phyloP scores from a whole-genome alignment of 78 protist genomes.

The Chrysochromulina parva region DNA sequence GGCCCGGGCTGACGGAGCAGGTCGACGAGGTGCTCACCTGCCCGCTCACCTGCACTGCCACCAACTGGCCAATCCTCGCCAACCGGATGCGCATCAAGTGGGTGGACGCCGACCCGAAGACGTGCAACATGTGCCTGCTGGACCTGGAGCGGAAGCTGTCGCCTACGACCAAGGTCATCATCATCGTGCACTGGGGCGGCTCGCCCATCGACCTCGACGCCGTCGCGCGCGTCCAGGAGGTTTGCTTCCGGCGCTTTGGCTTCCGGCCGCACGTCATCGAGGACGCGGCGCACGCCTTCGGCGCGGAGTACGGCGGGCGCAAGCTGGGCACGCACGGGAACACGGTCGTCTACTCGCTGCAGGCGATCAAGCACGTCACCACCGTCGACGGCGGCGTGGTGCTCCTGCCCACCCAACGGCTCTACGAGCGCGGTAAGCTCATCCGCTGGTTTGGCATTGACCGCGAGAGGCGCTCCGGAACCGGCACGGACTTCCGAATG shows the following conservation, averaged over 20 bases:
- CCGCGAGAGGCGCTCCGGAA: background rate
- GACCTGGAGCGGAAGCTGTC: background rate
- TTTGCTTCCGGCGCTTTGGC: background rate
- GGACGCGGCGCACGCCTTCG: constrained; percentile 4
- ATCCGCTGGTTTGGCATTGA: constrained; percentile 1
- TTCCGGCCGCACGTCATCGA: background rate
- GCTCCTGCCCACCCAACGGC: background rate
- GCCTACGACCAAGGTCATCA: constrained; percentile 8
- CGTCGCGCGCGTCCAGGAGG: background rate
- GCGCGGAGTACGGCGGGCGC: background rate
- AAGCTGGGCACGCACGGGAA: background rate
- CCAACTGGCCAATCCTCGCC: constrained; percentile 25
- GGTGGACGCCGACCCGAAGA: constrained; percentile 6
- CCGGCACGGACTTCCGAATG: background rate
- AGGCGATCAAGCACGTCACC: constrained; percentile 2
- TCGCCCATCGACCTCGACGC: background rate
- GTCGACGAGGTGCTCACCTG: constrained; percentile 19
- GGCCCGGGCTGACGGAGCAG: background rate
- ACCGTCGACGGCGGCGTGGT: background rate
- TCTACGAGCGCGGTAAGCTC: background rate
- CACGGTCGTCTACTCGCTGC: background rate
- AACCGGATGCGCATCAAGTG: constrained; percentile 5
- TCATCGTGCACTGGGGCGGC: constrained; percentile 4
- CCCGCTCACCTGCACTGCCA: background rate
- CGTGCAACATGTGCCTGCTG: background rate